Base-by-base conservation (phyloP, 2,329 filamentous ascomycete genomes). In the Aspergillus sojae region DNA sequence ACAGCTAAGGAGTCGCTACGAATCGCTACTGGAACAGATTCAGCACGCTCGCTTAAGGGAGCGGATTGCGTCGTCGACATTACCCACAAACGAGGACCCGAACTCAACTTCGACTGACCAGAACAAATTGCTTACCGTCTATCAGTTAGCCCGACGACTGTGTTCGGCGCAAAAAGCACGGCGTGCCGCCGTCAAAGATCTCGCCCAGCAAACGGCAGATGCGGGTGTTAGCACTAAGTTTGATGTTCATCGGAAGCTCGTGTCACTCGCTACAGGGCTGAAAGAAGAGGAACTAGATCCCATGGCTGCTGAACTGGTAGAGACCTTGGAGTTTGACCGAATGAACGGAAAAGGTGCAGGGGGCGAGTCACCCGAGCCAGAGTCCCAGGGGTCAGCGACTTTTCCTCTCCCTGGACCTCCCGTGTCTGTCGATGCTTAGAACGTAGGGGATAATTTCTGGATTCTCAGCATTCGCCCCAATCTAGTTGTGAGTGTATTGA, bases 281-380 rank as follows among this genome's bases (percentile, higher is more conserved):
- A 80, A 79, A 62, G 81, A 82, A 66, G 80, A 82, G 57, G 80
- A 82, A 23, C 71, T 83, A 11, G 81, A 83, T 62, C 78, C 75
- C 3, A 82, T 83, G 80, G 77, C 79, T 9, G 78, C 75, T 34
- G 81, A 83, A 65, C 67, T 83, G 61, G 76, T 80, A 7, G 79
- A 81, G 63, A 80, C 78, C 19, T 69, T 83, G 48, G 79, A 82
- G 62, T 80, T 80, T 61, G 77, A 80, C 60, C 74, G 78, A 46
- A 73, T 75, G 66, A 76, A 79, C 60, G 77, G 76, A 41, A 78
- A 77, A 60, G 72, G 72, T 36, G 41, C 67, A 32, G 68, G 68
- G 28, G 63, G 64, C 3, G 66, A 73, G 26, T 72, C 75, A 6
- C 74, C 75, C 6, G 75, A 74, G 41, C 70, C 66, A 11, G 74